These are phyloP conservation scores for Coniochaeta pulveracea DNA, from an alignment of 2,329 filamentous ascomycete genomes.

Conservation along the genomic window DNA sequence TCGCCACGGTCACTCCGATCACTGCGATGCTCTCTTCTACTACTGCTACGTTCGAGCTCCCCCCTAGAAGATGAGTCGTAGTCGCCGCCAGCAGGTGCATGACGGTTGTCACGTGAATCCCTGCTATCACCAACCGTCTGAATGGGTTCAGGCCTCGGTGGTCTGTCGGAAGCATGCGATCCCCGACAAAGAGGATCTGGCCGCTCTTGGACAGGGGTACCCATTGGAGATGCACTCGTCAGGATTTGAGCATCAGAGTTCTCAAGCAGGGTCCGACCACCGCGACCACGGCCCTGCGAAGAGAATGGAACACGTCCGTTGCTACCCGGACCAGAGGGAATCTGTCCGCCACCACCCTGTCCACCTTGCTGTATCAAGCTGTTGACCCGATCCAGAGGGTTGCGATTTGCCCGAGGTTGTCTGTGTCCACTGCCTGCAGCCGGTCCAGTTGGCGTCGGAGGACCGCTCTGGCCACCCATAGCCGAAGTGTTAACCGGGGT, in stretches of 20 bases:
- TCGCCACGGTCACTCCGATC: constrained; percentile 27
- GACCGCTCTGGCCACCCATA: no score
- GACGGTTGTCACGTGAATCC: constrained; percentile 18
- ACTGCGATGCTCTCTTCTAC: constrained; percentile 26
- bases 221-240: constrained; percentile 38
- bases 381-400: no score
- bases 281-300: constrained; percentile 3
- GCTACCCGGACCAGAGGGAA: no score
- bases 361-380: no score
- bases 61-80: constrained; percentile 20
- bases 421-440: no score
- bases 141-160: constrained; percentile 15
- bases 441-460: no score
- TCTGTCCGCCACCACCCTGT: constrained; percentile 25
- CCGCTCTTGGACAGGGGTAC: constrained; percentile 37
- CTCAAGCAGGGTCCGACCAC: constrained; percentile 26
- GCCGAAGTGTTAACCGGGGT: no score
- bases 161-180: constrained; percentile 15
- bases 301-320: constrained; percentile 11
- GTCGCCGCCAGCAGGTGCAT: constrained; percentile 22
- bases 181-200: constrained; percentile 29
- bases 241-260: constrained; percentile 48
- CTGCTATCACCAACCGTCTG: constrained; percentile 16
- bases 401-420: no score
- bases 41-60: constrained; percentile 27